Base-by-base conservation (phyloP, 2,329 filamentous ascomycete species). In the Sporothrix variecibatus region DNA sequence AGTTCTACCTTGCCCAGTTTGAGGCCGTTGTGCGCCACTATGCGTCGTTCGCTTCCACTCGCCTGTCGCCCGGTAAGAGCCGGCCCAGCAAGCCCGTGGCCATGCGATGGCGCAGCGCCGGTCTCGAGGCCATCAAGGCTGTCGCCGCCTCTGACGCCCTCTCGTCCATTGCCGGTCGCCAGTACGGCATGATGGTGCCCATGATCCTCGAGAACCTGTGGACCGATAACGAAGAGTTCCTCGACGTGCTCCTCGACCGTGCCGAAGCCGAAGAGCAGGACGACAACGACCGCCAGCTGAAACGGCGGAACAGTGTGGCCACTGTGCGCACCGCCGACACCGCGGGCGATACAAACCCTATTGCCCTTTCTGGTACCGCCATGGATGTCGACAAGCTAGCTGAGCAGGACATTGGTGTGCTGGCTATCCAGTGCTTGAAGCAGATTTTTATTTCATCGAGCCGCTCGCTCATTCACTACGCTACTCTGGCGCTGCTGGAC, bases 321-420 rank as follows among this genome's bases (percentile, higher is more conserved):
- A 97, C 94, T 0, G 91, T 94, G 9, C 87, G 89, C 73, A 95
- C 93, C 0, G 87, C 87, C 69, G 92, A 93, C 65, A 91, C 90
- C 0, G 83, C 82, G 0, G 86, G 85, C 69, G 89, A 91, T 58
- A 88, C 90, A 6, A 93, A 93, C 76, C 88, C 88, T 5, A 88
- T 93, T 60, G 92, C 93, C 31, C 88, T 94, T n/a, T 89, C 92
- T 0, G 93, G 92, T 72, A 94, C 94, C 0, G 93, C 93, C 0
- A 92, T 92, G 31, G 95, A 98, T 80, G 94, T 94, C 34, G 96
- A 98, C 82, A 94, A 92, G 81, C 85, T 96, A 75, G 95, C 94
- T 1, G 95, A 98, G 82, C 92, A 97, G 83, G 93, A 97, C 79
- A 94, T 94, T 20, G 93, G 93, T 38, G 86, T 97, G 8, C 85